Evolutionary conservation across 257 asterid species (phyloP), one percentile per base, ranked within the genome.

Genomic region (Eustoma russellianum): DNA sequence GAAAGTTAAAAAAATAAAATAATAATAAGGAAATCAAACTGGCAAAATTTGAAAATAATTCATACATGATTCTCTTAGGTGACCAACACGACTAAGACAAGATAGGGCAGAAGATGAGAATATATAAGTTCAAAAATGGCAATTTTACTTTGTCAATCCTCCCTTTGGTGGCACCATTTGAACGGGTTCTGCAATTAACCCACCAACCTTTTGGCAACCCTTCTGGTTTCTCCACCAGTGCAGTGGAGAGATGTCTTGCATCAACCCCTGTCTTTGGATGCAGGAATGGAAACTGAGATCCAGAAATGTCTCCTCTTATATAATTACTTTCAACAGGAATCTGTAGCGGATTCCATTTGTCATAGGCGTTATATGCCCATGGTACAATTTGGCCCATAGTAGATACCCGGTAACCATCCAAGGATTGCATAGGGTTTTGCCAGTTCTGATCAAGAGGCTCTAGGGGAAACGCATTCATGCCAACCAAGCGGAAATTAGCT

Each of bases 151-250:
- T 61, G 66, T 61, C 58, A 14, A 15, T 13, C 24, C 0, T 24
- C 33, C 50, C 56, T 18, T 45, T 45, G 5, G 38, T 51, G 10
- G 33, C 16, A 43, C 59, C 59, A 41, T 14, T 12, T 0, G 58
- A 7, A 1, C 59, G 34, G n/a, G 17, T 30, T 34, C 33, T 52
- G 15, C 18, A 53, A 13, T 2, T 13, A 15, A 52, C 41, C 15
- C 24, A 52, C 60, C 66, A 52, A 35, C 34, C 47, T 15, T 33
- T 19, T 6, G 59, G 30, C 46, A 61, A 46, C 60, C 66, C 52
- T 13, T 45, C 47, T 33, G 59, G 66, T 33, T 43, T 53, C 18
- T 46, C 46, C 10, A 33, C 45, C 55, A 40, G 40, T 19, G 35
- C 24, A 48, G n/a, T 16, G 4, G 41, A 52, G 6, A 13, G 17